Conservation (phyloP, 2,329 filamentous ascomycete genomes). For the Achaetomium macrosporum region DNA sequence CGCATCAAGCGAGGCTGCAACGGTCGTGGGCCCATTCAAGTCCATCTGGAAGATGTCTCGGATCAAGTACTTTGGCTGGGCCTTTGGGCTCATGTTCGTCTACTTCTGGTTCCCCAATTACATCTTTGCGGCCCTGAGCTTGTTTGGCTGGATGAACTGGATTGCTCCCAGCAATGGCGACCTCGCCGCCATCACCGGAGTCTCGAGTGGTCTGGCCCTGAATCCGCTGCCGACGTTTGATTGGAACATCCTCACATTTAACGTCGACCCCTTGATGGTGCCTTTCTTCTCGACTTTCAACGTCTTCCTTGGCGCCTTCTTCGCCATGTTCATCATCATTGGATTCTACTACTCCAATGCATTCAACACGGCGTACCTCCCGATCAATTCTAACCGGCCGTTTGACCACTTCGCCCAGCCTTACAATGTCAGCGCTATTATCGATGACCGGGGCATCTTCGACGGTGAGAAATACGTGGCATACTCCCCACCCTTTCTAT, state of each 20-base stretch:
- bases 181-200: conserved; percentile 39
- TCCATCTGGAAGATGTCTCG: conserved; percentile 36
- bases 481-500: conserved; percentile 39
- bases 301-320: conserved; percentile 20
- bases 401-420: conserved; percentile 35
- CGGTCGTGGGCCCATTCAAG: conserved; percentile 30
- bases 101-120: conserved; percentile 46
- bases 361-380: conserved; percentile 34
- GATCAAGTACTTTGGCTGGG: conserved; percentile 34
- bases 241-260: conserved; percentile 36
- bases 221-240: conserved; percentile 47
- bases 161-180: conserved; percentile 40
- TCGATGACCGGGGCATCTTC: conserved; percentile 28
- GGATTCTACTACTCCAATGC: conserved; percentile 25
- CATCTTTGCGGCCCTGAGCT: conserved; percentile 38
- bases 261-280: conserved; percentile 29
- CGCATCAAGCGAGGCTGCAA: conserved; percentile 28
- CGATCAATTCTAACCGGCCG: conserved; percentile 36
- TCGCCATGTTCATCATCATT: conserved; percentile 23
- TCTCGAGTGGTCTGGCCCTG: conserved; percentile 37
- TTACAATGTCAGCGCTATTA: conserved; percentile 34
- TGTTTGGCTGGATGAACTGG: conserved; percentile 47
- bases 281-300: conserved; percentile 26
- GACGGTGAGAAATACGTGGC: conserved; percentile 33
- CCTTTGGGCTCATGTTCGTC: conserved; percentile 35